phyloP scores from a whole-genome alignment of 1,284 basidiomycete species.

The Heimioporus punctisporus region DNA sequence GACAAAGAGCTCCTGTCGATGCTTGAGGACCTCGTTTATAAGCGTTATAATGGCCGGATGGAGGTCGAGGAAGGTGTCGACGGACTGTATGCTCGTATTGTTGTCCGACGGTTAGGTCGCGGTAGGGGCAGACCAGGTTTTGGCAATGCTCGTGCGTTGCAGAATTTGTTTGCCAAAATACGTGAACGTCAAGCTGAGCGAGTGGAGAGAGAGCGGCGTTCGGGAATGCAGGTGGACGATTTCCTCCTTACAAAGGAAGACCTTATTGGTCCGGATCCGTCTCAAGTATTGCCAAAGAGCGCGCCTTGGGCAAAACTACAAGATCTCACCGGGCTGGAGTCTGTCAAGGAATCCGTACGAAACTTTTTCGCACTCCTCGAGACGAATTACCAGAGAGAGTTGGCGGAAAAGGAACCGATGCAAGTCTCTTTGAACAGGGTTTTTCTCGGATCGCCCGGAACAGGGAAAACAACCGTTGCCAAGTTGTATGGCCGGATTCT shows the following conservation, averaged over 20 bases:
- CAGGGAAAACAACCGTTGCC: constrained; percentile 70
- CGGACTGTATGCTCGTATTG: constrained; percentile 60
- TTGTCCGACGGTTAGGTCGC: constrained; percentile 53
- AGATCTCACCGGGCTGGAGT: constrained; percentile 50
- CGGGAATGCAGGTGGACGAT: constrained; percentile 45
- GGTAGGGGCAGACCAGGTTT: constrained; percentile 57
- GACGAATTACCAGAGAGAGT: constrained; percentile 60
- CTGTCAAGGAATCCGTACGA: constrained; percentile 58
- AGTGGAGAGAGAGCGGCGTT: constrained; percentile 39
- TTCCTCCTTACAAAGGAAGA: constrained; percentile 52
- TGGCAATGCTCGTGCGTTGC: constrained; percentile 63
- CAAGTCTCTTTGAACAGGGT: constrained; percentile 60
- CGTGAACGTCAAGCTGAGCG: constrained; percentile 51
- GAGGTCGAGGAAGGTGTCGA: constrained; percentile 52
- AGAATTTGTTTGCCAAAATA: constrained; percentile 48
- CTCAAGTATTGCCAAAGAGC: constrained; percentile 46
- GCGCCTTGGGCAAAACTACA: constrained; percentile 55
- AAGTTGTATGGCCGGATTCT: constrained; percentile 64
- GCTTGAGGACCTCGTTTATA: constrained; percentile 48
- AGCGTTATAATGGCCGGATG: constrained; percentile 51
- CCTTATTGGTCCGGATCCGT: constrained; percentile 65
- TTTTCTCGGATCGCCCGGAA: constrained; percentile 66
- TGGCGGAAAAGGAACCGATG: constrained; percentile 53
- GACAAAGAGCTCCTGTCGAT: constrained; percentile 56
- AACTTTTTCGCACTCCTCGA: constrained; percentile 47